Evolutionary conservation across 1,284 basidiomycete species (phyloP).

Genomic region (Heliocybe sulcata): DNA sequence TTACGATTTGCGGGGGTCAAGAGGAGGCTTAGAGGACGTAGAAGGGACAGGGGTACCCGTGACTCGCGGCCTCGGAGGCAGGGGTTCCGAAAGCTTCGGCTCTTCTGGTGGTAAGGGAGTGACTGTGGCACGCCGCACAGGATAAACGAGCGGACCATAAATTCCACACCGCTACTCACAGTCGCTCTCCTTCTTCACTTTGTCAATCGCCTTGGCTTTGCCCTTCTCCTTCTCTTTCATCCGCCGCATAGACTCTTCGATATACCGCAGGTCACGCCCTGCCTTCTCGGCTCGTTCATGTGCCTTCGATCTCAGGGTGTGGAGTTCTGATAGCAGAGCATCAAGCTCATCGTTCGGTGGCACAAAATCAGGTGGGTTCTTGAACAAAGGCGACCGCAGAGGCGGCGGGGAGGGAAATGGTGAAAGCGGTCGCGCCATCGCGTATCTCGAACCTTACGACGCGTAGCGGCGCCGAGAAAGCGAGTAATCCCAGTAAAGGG

Average conservation of each 20-base stretch:
- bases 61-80: slow-evolving; percentile 22
- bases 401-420: slow-evolving; percentile 33
- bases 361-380: slow-evolving; percentile 52
- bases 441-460: neutral
- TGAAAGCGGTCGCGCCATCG: slow-evolving; percentile 32
- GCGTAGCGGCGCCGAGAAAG: neutral
- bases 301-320: slow-evolving; percentile 41
- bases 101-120: neutral
- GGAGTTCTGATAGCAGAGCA: slow-evolving; percentile 52
- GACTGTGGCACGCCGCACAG: slow-evolving; percentile 1
- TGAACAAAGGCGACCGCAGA: slow-evolving; percentile 49
- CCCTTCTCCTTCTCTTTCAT: slow-evolving; percentile 73
- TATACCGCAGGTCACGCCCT: slow-evolving; percentile 57
- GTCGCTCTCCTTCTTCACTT: slow-evolving; percentile 62
- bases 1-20: slow-evolving; percentile 35
- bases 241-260: slow-evolving; percentile 62
- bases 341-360: slow-evolving; percentile 71
- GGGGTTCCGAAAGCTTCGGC: slow-evolving; percentile 22
- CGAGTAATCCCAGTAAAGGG: neutral
- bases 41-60: slow-evolving; percentile 11
- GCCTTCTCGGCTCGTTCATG: slow-evolving; percentile 61
- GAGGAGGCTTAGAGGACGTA: slow-evolving; percentile 17
- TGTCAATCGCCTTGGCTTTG: slow-evolving; percentile 61
- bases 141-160: slow-evolving; percentile 5
- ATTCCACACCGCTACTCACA: slow-evolving; percentile 40